These are phyloP conservation scores for Stagonosporopsis vannaccii DNA, from an alignment of 2,329 filamentous ascomycete species.

Conservation along the genomic window DNA sequence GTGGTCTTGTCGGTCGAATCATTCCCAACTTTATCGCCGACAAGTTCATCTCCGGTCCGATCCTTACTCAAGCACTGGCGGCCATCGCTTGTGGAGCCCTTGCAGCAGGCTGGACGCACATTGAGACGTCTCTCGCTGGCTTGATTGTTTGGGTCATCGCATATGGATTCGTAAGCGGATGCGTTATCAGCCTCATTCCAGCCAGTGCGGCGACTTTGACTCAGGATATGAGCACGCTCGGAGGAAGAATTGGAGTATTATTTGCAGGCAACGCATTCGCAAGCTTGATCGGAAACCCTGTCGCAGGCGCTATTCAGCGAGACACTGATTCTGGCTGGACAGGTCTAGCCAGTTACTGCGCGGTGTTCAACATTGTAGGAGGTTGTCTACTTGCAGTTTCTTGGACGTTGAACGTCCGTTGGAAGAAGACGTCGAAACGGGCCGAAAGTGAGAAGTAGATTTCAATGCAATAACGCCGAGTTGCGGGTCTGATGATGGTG, in stretches of 20 bases:
- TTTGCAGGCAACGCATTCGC: conserved; percentile 34
- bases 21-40: conserved; percentile 62
- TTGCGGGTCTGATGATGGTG: background rate
- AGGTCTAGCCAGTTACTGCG: conserved; percentile 18
- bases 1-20: conserved; percentile 51
- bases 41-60: conserved; percentile 55
- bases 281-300: conserved; percentile 31
- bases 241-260: conserved; percentile 30
- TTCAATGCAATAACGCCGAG: background rate
- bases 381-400: conserved; percentile 15
- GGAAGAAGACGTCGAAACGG: background rate
- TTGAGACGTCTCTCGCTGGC: conserved; percentile 20
- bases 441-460: background rate
- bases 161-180: conserved; percentile 27
- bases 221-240: conserved; percentile 28
- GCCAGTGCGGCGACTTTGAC: conserved; percentile 27
- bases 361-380: conserved; percentile 18
- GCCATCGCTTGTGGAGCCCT: conserved; percentile 57
- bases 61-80: conserved; percentile 55
- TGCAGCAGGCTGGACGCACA: conserved; percentile 44
- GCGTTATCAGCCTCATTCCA: conserved; percentile 28
- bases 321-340: conserved; percentile 9
- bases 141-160: conserved; percentile 24
- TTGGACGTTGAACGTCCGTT: conserved; percentile 10
- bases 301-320: conserved; percentile 30